phyloP scores from a whole-genome alignment of 106 monocot genomes.

The Allium fistulosum region DNA sequence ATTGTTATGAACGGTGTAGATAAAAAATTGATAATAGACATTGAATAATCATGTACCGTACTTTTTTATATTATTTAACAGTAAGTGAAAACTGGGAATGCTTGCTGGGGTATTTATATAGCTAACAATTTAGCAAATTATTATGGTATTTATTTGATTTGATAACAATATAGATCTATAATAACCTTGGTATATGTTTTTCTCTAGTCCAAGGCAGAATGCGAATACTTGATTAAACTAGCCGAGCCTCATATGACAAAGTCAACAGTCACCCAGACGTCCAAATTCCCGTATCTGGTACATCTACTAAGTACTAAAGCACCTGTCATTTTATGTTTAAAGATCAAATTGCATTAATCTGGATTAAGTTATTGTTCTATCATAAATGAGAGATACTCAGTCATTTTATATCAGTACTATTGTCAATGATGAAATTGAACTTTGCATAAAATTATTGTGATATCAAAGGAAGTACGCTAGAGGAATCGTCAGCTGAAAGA shows the following conservation, averaged over 20 bases:
- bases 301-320: neutral
- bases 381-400: too few species aligned
- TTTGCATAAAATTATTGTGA: slow-evolving; percentile 2
- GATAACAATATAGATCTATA: too few species aligned
- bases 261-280: slow-evolving; percentile 23
- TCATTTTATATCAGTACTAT: too few species aligned
- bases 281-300: slow-evolving; percentile 6
- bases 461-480: slow-evolving; percentile 21
- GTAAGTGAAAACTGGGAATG: neutral
- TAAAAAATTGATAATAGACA: too few species aligned
- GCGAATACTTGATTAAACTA: slow-evolving; percentile 47
- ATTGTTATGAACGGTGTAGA: too few species aligned
- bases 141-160: neutral
- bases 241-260: slow-evolving; percentile 51
- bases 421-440: too few species aligned
- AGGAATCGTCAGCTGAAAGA: slow-evolving; percentile 58
- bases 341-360: too few species aligned
- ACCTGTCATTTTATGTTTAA: too few species aligned
- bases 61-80: neutral
- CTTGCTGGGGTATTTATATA: neutral
- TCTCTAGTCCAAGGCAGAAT: slow-evolving; percentile 60
- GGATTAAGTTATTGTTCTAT: too few species aligned
- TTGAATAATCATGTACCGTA: neutral
- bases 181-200: neutral
- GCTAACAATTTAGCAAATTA: neutral